Conservation (phyloP, 108 stramenopile genomes). For the Conticribra guillardii region DNA sequence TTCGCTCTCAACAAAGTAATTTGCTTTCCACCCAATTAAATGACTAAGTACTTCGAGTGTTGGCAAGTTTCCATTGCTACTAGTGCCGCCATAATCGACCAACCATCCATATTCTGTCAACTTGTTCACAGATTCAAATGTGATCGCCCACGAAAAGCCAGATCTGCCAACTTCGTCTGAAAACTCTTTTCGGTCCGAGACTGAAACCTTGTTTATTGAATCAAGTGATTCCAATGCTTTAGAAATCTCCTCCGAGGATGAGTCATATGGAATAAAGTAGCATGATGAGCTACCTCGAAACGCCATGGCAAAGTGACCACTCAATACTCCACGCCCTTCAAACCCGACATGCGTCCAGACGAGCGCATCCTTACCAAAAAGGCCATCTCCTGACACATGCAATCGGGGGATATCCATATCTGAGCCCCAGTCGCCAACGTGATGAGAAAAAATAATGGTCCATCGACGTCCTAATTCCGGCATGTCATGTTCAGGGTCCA, state of each 20-base stretch:
- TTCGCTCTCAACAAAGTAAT: constrained; percentile 32
- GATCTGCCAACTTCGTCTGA: constrained; percentile 20
- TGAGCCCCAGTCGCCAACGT: constrained; percentile 31
- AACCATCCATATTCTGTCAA: constrained; percentile 55
- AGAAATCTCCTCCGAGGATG: constrained; percentile 40
- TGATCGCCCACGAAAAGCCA: constrained; percentile 53
- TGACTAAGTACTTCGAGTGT: constrained; percentile 49
- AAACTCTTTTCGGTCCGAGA: constrained; percentile 21
- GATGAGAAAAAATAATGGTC: constrained; percentile 51
- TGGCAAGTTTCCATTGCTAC: constrained; percentile 56
- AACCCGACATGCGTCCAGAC: constrained; percentile 44
- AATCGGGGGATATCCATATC: constrained; percentile 46
- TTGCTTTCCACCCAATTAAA: constrained; percentile 58
- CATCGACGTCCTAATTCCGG: constrained; percentile 63
- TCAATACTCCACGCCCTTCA: constrained; percentile 49
- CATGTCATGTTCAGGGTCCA: constrained; percentile 28
- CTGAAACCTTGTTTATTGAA: constrained; percentile 54
- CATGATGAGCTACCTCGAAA: constrained; percentile 44
- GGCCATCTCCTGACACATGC: constrained; percentile 18
- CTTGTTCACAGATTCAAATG: constrained; percentile 52
- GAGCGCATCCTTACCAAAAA: constrained; percentile 32
- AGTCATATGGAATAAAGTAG: constrained; percentile 39
- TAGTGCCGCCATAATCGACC: constrained; percentile 38
- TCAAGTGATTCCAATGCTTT: constrained; percentile 50
- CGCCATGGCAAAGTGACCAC: constrained; percentile 53